Evolutionary conservation across 1,139 yeast genomes (phyloP), one percentile per base, ranked within the genome.

Genomic region (Ogataea hybrid): DNA sequence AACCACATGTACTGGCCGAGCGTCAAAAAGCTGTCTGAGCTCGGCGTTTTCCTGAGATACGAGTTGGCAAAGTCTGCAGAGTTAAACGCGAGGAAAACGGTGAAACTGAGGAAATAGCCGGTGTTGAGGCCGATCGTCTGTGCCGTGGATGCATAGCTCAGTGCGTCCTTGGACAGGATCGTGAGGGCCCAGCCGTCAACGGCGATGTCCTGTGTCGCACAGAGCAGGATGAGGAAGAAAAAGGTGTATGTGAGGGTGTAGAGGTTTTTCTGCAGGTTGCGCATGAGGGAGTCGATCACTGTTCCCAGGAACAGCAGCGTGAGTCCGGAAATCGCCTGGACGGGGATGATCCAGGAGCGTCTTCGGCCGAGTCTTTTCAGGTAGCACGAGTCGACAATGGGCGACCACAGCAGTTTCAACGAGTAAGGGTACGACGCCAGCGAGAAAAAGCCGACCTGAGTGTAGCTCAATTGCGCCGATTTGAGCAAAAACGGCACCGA

Each of bases 121-220:
- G 92, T 75, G 64, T 92, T 92, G 48, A 92, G 74, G 0, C 98
- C 99, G 35, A 92, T 78, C 0, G 98, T 94, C 63, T 92, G 99
- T 0, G 98, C 98, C 0, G 98, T 92, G 4, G 96, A 86, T 0
- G 98, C 98, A 65, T 79, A 92, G n/a, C 95, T 82, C 45, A 92
- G 69, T 16, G 95, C 85, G 32, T 79, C 79, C 18, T 81, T 81
- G 14, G 90, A 80, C 41, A 92, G 69, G 39, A 92, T 79, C 1
- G 97, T 92, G 58, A 92, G 68, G 0, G 97, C 97, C 98, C 98
- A 92, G 6, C 98, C 98, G 65, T 92, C 99, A 12, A 92, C 98
- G 1, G 98, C 97, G 43, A 92, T 92, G 61, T 92, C 99, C 63
- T 92, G 98, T 0, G 99, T 92, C 3, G 98, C 97, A 67, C 97